Evolutionary conservation across 139 green algal species (phyloP).

Genomic region (Protoeuglena noctilucae): DNA sequence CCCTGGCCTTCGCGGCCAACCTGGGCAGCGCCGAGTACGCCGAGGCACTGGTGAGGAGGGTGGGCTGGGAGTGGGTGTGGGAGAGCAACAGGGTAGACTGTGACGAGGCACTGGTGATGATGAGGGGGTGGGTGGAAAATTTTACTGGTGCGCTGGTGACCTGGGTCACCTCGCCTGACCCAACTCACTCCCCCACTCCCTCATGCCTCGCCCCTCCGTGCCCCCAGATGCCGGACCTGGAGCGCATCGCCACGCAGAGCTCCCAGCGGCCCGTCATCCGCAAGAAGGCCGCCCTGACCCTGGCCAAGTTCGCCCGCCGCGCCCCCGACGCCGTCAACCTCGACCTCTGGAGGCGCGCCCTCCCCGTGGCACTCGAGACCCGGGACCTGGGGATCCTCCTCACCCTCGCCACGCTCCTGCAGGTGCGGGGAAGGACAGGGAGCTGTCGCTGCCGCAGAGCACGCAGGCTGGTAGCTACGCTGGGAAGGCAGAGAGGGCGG

Average conservation of each 20-base stretch:
- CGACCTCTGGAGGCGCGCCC: slow-evolving; percentile 33
- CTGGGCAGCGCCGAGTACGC: slow-evolving; percentile 92
- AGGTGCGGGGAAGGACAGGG: too few species aligned
- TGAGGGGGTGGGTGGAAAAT: too few species aligned
- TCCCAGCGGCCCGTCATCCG: slow-evolving; percentile 76
- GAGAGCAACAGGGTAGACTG: too few species aligned
- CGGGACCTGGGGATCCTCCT: slow-evolving; percentile 75
- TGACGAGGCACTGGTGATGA: too few species aligned
- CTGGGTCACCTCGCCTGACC: too few species aligned
- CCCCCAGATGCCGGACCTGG: slow-evolving; percentile 74
- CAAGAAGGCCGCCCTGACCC: slow-evolving; percentile 92
- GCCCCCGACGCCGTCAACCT: slow-evolving; percentile 45
- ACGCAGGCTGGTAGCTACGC: too few species aligned
- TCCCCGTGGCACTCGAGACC: slow-evolving; percentile 69
- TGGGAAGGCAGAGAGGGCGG: not conserved
- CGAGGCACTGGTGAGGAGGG: too few species aligned
- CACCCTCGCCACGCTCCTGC: slow-evolving; percentile 58
- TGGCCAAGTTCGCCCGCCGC: slow-evolving; percentile 86
- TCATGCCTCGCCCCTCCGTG: too few species aligned
- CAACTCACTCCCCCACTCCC: too few species aligned
- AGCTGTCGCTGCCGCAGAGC: too few species aligned
- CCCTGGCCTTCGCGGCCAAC: slow-evolving; percentile 74
- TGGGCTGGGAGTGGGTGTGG: too few species aligned
- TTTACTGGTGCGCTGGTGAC: too few species aligned
- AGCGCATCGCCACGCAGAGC: slow-evolving; percentile 35